phyloP scores from a whole-genome alignment of 2,329 filamentous ascomycete genomes.

The Ilyonectria mors-panacis region DNA sequence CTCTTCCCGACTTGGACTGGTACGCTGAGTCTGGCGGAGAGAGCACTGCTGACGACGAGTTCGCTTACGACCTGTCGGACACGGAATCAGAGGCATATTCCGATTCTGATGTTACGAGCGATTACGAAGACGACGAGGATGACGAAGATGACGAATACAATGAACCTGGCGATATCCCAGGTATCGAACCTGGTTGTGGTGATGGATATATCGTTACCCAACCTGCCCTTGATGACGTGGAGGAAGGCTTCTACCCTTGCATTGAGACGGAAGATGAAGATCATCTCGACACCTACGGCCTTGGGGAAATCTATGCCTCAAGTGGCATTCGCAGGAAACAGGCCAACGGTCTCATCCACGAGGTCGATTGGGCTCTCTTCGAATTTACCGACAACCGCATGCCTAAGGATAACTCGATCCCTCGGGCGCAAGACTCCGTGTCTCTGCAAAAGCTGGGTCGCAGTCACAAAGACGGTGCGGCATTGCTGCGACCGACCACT shows the following conservation, averaged over 20 bases:
- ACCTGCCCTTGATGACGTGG: constrained; percentile 89
- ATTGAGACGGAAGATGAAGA: constrained; percentile 81
- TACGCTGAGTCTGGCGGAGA: constrained; percentile 59
- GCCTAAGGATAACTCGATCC: constrained; percentile 81
- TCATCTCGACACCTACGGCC: constrained; percentile 83
- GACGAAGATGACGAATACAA: constrained; percentile 70
- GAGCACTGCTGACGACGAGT: constrained; percentile 67
- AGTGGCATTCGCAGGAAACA: constrained; percentile 88
- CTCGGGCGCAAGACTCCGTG: constrained; percentile 47
- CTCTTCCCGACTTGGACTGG: constrained; percentile 57
- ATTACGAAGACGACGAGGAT: constrained; percentile 65
- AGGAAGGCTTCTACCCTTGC: constrained; percentile 86
- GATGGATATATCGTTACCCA: constrained; percentile 89
- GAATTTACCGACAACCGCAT: constrained; percentile 80
- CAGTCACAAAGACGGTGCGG: constrained; percentile 47
- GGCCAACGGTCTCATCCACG: constrained; percentile 81
- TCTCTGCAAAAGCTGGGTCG: constrained; percentile 27
- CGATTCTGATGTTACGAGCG: constrained; percentile 67
- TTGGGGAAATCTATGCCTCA: constrained; percentile 90
- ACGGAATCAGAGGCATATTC: constrained; percentile 70
- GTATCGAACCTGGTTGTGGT: constrained; percentile 81
- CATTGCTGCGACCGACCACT: constrained; percentile 66
- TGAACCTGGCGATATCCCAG: constrained; percentile 83
- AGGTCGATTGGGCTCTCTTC: constrained; percentile 96
- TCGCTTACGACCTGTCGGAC: constrained; percentile 74